Percentiles rank a stretch among this genome's conserved stretches.
phyloP scores from a whole-genome alignment of 1,139 yeast genomes.

The Nakaseomyces glabratus region DNA sequence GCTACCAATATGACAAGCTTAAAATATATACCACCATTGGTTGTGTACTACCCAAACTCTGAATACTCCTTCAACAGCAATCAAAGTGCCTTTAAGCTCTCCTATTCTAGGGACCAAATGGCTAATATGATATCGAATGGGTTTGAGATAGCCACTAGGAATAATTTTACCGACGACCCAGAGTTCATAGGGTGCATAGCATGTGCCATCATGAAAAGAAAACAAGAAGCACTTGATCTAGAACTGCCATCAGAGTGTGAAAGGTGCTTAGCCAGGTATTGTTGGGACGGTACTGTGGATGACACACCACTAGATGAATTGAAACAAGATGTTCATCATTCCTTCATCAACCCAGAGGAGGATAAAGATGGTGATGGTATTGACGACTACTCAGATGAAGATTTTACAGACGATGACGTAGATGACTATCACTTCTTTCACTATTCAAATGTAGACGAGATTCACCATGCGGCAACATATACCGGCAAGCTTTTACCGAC shows the following conservation, averaged over 20 bases:
- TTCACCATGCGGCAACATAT: constrained; percentile 5
- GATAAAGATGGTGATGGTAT: constrained; percentile 6
- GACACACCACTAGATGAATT: constrained; percentile 11
- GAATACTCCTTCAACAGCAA: constrained; percentile 62
- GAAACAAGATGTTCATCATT: constrained; percentile 15
- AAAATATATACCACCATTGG: constrained; percentile 52
- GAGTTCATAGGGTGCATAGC: constrained; percentile 78
- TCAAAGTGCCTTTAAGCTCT: constrained; percentile 58
- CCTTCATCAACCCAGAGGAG: constrained; percentile 13
- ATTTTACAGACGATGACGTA: background rate
- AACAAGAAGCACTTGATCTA: constrained; percentile 61
- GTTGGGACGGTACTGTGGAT: constrained; percentile 58
- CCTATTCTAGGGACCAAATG: constrained; percentile 49
- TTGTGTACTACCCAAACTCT: constrained; percentile 69
- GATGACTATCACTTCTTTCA: constrained; percentile 6
- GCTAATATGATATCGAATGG: constrained; percentile 63
- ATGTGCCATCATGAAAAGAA: constrained; percentile 80
- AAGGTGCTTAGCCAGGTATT: constrained; percentile 58
- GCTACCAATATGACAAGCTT: constrained; percentile 51
- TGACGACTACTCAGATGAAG: background rate
- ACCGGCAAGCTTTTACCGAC: constrained; percentile 3
- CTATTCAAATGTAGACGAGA: constrained; percentile 5
- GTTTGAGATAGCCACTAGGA: constrained; percentile 62
- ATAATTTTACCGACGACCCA: constrained; percentile 60
- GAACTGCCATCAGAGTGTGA: constrained; percentile 62